Conservation (phyloP, 345 rosid species). For the Populus ilicifolia region DNA sequence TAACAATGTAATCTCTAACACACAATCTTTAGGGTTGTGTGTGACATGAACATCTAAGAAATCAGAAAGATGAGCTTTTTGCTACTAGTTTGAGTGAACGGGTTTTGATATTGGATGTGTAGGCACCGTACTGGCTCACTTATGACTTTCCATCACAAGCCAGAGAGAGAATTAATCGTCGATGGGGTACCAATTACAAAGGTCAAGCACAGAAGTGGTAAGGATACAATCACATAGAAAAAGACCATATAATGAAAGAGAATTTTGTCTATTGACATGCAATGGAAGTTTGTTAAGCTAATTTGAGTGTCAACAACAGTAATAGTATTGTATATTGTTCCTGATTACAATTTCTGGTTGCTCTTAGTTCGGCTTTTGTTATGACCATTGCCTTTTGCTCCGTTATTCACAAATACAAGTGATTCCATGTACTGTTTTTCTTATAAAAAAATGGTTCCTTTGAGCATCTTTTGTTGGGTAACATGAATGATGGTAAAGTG, state of each 20-base stretch:
- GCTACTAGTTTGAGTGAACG: conserved; percentile 8
- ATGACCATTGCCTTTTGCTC: background rate
- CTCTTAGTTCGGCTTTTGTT: background rate
- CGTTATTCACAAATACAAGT: background rate
- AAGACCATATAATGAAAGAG: background rate
- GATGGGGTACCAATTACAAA: conserved; percentile 64
- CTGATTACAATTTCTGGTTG: background rate
- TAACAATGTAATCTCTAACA: background rate
- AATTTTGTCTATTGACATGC: background rate
- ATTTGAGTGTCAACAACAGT: background rate
- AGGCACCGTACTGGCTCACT: conserved; percentile 78
- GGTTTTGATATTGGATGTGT: conserved; percentile 8
- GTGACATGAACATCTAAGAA: background rate
- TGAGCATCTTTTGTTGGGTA: background rate
- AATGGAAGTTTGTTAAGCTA: background rate
- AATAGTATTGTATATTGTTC: background rate
- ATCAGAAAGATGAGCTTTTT: background rate
- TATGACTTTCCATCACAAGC: conserved; percentile 59
- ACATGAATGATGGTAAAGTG: background rate
- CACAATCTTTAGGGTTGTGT: background rate
- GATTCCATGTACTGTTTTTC: background rate
- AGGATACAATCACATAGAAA: background rate
- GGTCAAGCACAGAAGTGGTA: conserved; percentile 89
- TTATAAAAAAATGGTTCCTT: background rate
- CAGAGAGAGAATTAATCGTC: conserved; percentile 44